Evolutionary conservation across 345 rosid genomes (phyloP).

Genomic region (Acer saccharum): DNA sequence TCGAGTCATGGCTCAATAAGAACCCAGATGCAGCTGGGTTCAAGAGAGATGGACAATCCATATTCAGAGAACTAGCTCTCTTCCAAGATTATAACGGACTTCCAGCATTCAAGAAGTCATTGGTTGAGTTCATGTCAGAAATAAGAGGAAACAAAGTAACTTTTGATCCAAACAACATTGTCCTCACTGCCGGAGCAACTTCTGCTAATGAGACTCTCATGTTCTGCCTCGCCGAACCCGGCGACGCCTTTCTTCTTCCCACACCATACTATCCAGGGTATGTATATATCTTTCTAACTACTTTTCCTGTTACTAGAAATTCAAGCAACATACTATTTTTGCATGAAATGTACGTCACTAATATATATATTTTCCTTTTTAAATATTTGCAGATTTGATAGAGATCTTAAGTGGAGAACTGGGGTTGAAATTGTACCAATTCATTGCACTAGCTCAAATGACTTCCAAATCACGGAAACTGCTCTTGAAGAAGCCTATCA

Average conservation of each 20-base stretch:
- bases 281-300: constrained; percentile 21
- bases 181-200: constrained; percentile 83
- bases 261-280: constrained; percentile 90
- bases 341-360: constrained; percentile 27
- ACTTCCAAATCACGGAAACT: constrained; percentile 55
- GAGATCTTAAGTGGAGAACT: constrained; percentile 78
- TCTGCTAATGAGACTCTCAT: constrained; percentile 82
- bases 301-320: constrained; percentile 25
- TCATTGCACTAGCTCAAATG: constrained; percentile 56
- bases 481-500: constrained; percentile 70
- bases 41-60: constrained; percentile 62
- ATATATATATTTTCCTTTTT: constrained; percentile 13
- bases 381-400: constrained; percentile 56
- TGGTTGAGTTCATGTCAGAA: constrained; percentile 82
- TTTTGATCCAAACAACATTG: constrained; percentile 56
- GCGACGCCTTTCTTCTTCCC: constrained; percentile 82
- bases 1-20: constrained; percentile 68
- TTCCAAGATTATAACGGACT: constrained; percentile 85
- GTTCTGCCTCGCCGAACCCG: constrained; percentile 74
- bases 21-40: constrained; percentile 68
- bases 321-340: constrained; percentile 20
- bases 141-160: constrained; percentile 75
- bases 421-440: constrained; percentile 64
- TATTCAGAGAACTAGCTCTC: constrained; percentile 79
- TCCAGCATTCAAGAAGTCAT: constrained; percentile 69